Evolutionary conservation across 192 early-diverging fungal genomes (phyloP).

Genomic region (Borealophlyctis nickersoniae): DNA sequence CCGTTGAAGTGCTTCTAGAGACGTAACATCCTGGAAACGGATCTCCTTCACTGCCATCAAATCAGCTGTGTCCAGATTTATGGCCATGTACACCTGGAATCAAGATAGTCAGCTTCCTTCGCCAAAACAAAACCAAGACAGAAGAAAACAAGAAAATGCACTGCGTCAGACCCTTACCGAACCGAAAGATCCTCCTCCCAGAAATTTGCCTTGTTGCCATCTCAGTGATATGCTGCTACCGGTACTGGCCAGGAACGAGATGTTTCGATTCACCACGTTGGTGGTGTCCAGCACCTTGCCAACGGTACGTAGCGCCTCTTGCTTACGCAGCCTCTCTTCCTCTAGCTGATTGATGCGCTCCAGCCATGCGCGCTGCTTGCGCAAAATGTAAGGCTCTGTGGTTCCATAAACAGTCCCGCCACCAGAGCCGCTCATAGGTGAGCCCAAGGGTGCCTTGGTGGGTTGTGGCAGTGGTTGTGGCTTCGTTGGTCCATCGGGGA

Average conservation of each 20-base stretch:
- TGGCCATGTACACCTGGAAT: conserved; percentile 64
- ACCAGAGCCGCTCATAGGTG: not conserved
- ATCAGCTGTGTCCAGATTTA: conserved; percentile 78
- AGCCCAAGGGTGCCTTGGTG: not conserved
- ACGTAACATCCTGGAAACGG: conserved; percentile 69
- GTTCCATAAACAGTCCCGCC: not conserved
- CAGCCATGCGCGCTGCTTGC: conserved; percentile 41
- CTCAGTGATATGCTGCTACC: conserved; percentile 77
- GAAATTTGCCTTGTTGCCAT: conserved; percentile 81
- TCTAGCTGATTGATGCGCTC: conserved; percentile 54
- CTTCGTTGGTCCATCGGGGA: not conserved
- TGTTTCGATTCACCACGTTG: conserved; percentile 72
- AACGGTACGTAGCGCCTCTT: conserved; percentile 53
- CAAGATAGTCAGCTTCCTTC: not conserved
- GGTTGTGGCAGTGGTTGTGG: not conserved
- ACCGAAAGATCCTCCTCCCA: conserved; percentile 85
- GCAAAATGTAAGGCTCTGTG: conserved; percentile 8
- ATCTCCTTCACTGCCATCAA: conserved; percentile 94
- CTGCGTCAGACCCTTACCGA: conserved; percentile 37
- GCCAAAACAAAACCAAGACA: not conserved
- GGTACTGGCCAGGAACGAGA: conserved; percentile 73
- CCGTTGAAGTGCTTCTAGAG: conserved; percentile 56
- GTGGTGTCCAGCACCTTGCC: conserved; percentile 78
- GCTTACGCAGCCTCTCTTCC: conserved; percentile 39
- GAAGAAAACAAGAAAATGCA: not conserved